Base-by-base conservation (phyloP, 345 rosid species). In the Euphorbia peplus region DNA sequence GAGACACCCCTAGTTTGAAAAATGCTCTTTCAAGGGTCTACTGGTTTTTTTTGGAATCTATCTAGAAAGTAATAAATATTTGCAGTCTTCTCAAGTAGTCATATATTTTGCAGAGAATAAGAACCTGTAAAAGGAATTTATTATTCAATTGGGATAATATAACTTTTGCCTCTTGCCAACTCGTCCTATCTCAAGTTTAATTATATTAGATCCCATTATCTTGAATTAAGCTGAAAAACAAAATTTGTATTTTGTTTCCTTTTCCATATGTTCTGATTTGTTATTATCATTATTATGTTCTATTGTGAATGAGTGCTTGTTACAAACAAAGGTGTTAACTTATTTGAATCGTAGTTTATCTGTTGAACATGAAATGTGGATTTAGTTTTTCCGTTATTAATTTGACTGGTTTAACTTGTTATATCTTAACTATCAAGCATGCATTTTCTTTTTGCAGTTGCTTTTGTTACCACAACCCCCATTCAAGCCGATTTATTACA, bases 391-490 rank as follows among this genome's bases (percentile, higher is more conserved):
- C 50, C 16, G n/a, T 35, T 48, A 41, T 39, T 59, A 50, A 18
- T 70, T 16, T 35, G 19, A 8, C 24, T n/a, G 28, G 35, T 46
- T 58, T 59, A 51, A 56, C 57, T 60, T 52, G 24, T n/a, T 22
- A 1, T 42, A n/a, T 63, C 60, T 63, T 35, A 35, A 6, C 25
- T 16, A 56, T 30, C 5, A 55, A 24, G 37, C 24, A 47, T 75
- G n/a, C 22, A 59, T 2, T 4, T 42, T 77, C n/a, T 73, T 75
- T 60, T 74, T 84, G 78, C 92, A 90, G 99, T 82, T 95, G 75
- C 97, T 95, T 42, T 76, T 92, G 79, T 78, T 95, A 64, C 99
- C 99, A 53, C 83, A 82, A 19, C 98, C 99, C 46, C 97, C 99
- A 44, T 95, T 95, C 86, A 95, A 84, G 85, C 89, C 98, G 61